Evolutionary conservation across 2,329 filamentous ascomycete genomes (phyloP).

Genomic region (Sphaceloma murrayae): DNA sequence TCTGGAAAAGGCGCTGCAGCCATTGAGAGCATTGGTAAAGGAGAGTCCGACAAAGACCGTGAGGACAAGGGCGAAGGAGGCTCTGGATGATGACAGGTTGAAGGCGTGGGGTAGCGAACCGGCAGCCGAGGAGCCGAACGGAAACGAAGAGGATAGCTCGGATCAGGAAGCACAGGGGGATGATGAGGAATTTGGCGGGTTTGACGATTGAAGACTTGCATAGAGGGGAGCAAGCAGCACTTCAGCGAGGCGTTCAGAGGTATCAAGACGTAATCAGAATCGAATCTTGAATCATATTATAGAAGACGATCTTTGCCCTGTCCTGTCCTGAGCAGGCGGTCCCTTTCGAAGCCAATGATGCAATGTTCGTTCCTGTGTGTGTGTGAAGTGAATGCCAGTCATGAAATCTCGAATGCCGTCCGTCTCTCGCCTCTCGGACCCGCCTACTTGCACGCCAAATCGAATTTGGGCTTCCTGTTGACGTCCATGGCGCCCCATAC

Average conservation of each 20-base stretch:
- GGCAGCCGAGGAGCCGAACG: constrained; percentile 30
- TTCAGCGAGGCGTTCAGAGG: background rate
- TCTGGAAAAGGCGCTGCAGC: constrained; percentile 43
- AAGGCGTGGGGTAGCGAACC: constrained; percentile 47
- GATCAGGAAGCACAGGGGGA: constrained; percentile 36
- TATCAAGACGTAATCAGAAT: constrained; percentile 8
- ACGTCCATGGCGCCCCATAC: constrained; percentile 60
- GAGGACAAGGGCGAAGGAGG: constrained; percentile 58
- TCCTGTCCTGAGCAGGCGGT: too few species aligned
- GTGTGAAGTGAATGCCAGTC: too few species aligned
- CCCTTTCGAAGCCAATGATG: background rate
- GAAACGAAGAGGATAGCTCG: constrained; percentile 32
- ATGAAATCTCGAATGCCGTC: background rate
- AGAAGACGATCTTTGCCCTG: constrained; percentile 1
- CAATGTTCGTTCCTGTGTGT: too few species aligned
- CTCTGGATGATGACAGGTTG: constrained; percentile 64
- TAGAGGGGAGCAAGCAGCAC: background rate
- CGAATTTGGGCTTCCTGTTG: constrained; percentile 50
- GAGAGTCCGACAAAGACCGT: constrained; percentile 60
- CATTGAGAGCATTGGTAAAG: constrained; percentile 48
- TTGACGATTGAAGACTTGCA: constrained; percentile 47
- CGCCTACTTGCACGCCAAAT: constrained; percentile 37
- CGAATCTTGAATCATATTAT: constrained; percentile 15
- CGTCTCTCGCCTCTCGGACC: background rate
- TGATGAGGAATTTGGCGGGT: constrained; percentile 56